phyloP scores from a whole-genome alignment of 1,284 basidiomycete genomes.

The Malassezia dermatis region DNA sequence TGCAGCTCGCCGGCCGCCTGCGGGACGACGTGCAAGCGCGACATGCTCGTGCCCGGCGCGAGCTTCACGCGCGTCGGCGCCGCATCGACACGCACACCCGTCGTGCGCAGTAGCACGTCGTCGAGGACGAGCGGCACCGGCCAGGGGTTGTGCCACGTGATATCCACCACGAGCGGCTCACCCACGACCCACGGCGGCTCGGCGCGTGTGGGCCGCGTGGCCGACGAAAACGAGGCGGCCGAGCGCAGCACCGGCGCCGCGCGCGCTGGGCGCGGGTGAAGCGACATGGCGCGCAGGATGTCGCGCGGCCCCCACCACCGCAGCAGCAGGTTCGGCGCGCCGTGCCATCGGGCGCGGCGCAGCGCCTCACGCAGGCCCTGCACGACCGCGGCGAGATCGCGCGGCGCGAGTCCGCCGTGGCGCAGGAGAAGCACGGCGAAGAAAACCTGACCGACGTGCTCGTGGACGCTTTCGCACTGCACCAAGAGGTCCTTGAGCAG shows the following conservation, averaged over 20 bases:
- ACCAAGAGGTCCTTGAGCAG: constrained; percentile 80
- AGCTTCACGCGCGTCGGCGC: constrained; percentile 56
- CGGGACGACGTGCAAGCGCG: constrained; percentile 63
- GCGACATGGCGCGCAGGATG: constrained; percentile 66
- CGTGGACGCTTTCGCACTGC: constrained; percentile 79
- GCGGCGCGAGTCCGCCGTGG: constrained; percentile 19
- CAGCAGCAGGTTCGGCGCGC: constrained; percentile 27
- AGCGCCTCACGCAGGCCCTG: constrained; percentile 34
- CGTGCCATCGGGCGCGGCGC: constrained; percentile 32
- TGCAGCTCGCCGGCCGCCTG: constrained; percentile 59
- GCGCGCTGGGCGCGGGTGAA: constrained; percentile 65
- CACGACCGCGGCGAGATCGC: constrained; percentile 35
- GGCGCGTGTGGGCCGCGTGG: constrained; percentile 12
- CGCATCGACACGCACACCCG: constrained; percentile 65
- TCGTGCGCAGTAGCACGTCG: constrained; percentile 67
- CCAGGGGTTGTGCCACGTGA: constrained; percentile 81
- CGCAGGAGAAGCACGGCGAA: constrained; percentile 27
- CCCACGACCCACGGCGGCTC: constrained; percentile 66
- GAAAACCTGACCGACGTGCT: constrained; percentile 51
- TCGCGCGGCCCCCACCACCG: constrained; percentile 50
- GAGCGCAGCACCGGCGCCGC: constrained; percentile 55
- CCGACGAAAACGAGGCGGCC: constrained; percentile 26
- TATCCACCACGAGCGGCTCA: constrained; percentile 67
- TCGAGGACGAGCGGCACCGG: constrained; percentile 79
- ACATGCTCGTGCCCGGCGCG: constrained; percentile 64